Conservation (phyloP, 2,329 filamentous ascomycete genomes). For the Talaromyces sp. region DNA sequence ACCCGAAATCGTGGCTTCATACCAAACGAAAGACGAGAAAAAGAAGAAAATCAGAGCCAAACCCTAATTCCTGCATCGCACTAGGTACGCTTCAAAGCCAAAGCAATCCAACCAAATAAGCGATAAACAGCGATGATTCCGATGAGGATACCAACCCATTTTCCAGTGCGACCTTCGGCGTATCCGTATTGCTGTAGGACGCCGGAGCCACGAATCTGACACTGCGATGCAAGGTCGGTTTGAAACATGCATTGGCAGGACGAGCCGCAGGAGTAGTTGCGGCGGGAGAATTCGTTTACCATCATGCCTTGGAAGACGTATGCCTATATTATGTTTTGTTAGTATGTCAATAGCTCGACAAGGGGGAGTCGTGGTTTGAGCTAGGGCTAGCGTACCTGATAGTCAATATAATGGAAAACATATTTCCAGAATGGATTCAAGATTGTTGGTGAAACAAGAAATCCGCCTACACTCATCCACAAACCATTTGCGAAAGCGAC, state of each 20-base stretch:
- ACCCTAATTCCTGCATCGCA: neutral
- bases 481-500: constrained; percentile 84
- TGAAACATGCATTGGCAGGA: constrained; percentile 70
- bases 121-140: constrained; percentile 73
- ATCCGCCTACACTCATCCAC: constrained; percentile 85
- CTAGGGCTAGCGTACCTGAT: constrained; percentile 55
- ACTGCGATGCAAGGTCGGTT: constrained; percentile 61
- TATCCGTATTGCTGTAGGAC: constrained; percentile 70
- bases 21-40: neutral
- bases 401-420: constrained; percentile 85
- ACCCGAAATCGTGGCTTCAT: neutral
- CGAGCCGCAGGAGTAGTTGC: constrained; percentile 62
- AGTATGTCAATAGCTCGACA: neutral
- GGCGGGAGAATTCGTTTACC: constrained; percentile 75
- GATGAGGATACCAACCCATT: constrained; percentile 75
- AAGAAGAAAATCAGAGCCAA: neutral
- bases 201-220: constrained; percentile 67
- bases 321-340: constrained; percentile 34
- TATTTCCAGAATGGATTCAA: constrained; percentile 85
- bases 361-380: neutral
- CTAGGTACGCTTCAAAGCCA: constrained; percentile 10
- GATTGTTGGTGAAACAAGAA: constrained; percentile 69
- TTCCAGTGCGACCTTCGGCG: constrained; percentile 59
- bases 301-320: constrained; percentile 93
- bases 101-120: constrained; percentile 55